A percentile compares a stretch with the other conserved stretches of the same genome.
phyloP scores from a whole-genome alignment of 2,329 filamentous ascomycete genomes.

The Coniochaeta pulveracea region DNA sequence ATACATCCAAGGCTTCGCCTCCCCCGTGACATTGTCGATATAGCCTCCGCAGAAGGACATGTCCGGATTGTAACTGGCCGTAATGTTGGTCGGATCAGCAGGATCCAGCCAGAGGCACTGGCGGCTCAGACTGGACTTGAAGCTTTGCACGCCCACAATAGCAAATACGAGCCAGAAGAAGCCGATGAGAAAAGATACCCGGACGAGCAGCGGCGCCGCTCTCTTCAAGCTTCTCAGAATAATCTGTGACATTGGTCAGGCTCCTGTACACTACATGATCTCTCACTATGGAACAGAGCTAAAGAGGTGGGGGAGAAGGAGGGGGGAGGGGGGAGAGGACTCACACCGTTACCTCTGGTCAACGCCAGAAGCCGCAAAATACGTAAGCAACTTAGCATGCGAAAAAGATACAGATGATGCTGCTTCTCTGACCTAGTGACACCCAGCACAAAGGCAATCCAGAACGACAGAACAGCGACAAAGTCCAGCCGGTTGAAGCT shows the following conservation, averaged over 20 bases:
- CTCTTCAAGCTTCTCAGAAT: constrained; percentile 94
- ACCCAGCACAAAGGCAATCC: constrained; percentile 74
- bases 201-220: constrained; percentile 79
- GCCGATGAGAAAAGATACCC: constrained; percentile 85
- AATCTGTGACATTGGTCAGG: constrained; percentile 39
- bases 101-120: constrained; percentile 71
- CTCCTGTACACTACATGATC: not conserved
- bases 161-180: constrained; percentile 99
- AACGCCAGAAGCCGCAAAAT: constrained; percentile 85
- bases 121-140: constrained; percentile 71
- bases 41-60: constrained; percentile 82
- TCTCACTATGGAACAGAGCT: too few species aligned
- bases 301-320: too few species aligned
- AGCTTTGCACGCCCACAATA: constrained; percentile 93
- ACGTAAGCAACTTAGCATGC: constrained; percentile 91
- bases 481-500: constrained; percentile 96
- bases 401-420: constrained; percentile 77
- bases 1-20: constrained; percentile 56
- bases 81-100: constrained; percentile 38
- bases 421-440: constrained; percentile 56
- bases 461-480: constrained; percentile 86
- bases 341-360: constrained; percentile 83
- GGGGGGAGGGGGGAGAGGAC: constrained; percentile 18
- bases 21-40: constrained; percentile 47
- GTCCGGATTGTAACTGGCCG: constrained; percentile 47